Conservation (phyloP, 345 rosid genomes). For the Populus alba region DNA sequence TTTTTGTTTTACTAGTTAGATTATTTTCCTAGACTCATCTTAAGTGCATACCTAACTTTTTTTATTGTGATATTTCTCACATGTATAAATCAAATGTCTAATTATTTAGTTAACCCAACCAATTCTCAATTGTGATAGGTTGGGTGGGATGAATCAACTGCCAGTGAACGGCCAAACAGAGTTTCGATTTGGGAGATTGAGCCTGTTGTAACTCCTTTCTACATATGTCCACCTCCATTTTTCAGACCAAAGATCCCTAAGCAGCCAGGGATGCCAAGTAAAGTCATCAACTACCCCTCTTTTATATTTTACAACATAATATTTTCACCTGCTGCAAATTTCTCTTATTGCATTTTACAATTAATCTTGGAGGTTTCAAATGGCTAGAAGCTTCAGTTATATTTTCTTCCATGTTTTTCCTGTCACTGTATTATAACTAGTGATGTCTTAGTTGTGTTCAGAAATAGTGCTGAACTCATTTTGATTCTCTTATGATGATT, state of each 20-base stretch:
- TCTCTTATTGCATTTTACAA: not conserved
- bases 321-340: not conserved
- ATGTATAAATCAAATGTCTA: not conserved
- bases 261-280: constrained; percentile 90
- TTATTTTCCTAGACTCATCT: not conserved
- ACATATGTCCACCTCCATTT: constrained; percentile 96
- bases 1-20: not conserved
- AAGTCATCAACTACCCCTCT: not conserved
- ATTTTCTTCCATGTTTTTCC: not conserved
- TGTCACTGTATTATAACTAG: not conserved
- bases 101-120: constrained; percentile 6
- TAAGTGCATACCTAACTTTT: not conserved
- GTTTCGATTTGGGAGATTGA: constrained; percentile 96
- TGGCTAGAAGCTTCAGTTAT: not conserved
- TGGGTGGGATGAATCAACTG: constrained; percentile 97
- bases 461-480: not conserved
- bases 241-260: constrained; percentile 85
- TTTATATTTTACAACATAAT: not conserved
- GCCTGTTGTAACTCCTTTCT: constrained; percentile 89
- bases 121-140: constrained; percentile 47
- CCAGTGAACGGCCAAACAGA: constrained; percentile 81
- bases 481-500: not conserved
- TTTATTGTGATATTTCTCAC: not conserved
- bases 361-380: not conserved
- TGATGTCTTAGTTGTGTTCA: not conserved